Conservation (phyloP, 495 filamentous ascomycete genomes). For the Penicillium cinerascens region DNA sequence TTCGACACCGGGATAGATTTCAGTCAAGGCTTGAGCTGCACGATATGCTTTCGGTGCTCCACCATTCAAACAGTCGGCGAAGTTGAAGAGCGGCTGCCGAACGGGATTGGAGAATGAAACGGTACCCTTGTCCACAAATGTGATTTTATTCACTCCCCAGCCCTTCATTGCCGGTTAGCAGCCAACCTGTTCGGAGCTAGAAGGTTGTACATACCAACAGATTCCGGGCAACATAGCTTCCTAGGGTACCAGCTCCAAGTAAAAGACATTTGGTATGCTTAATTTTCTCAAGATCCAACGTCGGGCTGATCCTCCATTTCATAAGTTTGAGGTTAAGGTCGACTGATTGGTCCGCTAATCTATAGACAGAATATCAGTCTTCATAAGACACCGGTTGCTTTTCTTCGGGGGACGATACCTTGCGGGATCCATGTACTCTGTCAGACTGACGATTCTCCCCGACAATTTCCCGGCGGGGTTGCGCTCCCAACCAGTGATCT, state of each 20-base stretch:
- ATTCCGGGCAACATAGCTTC: conserved; percentile 86
- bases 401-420: conserved; percentile 36
- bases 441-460: conserved; percentile 72
- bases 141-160: conserved; percentile 96
- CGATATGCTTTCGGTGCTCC: conserved; percentile 78
- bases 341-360: conserved; percentile 90
- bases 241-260: conserved; percentile 92
- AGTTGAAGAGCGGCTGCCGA: conserved; percentile 86
- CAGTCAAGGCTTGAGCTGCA: conserved; percentile 74
- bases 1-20: conserved; percentile 90
- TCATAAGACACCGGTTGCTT: not conserved
- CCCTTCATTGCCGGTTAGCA: conserved; percentile 43
- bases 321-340: conserved; percentile 97
- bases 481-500: conserved; percentile 93
- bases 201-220: conserved; percentile 55
- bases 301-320: conserved; percentile 94
- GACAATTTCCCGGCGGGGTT: conserved; percentile 69
- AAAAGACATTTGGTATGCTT: conserved; percentile 89
- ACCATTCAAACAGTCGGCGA: conserved; percentile 82
- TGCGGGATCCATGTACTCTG: conserved; percentile 86
- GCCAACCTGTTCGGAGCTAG: not conserved
- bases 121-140: conserved; percentile 89
- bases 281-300: conserved; percentile 80
- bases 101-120: conserved; percentile 98
- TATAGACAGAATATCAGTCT: conserved; percentile 10